Evolutionary conservation across 73 alveolate genomes (phyloP), one percentile per base, ranked within the genome.

Genomic region (Uronychia binucleata): DNA sequence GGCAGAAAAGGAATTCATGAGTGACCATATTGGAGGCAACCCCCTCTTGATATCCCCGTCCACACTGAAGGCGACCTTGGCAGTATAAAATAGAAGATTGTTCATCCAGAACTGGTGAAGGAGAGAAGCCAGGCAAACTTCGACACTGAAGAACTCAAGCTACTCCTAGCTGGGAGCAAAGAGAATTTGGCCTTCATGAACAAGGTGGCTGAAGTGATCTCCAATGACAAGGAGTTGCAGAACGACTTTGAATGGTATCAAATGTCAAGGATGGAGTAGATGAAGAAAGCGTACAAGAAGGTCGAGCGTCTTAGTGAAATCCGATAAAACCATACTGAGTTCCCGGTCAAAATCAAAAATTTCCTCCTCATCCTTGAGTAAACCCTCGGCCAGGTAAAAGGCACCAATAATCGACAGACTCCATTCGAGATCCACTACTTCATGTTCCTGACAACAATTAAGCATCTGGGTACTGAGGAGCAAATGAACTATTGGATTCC

Each of bases 401-500:
- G 59, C 0, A 82, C 74, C 31, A 83, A n/a, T 58, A 57, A 26
- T 35, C 1, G 34, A 5, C 33, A 86, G 92, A 34, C 26, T 11
- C 90, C 93, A 1, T 28, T 80, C 31, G 93, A 87, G 57, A 83
- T 90, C 26, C 88, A 80, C 58, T 80, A 81, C 75, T 67, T 75
- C 74, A 85, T 93, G 93, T 89, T 90, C 82, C 28, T 78, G 67
- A 74, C 89, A 31, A 26, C 92, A 0, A 31, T 93, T 32, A 83
- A 74, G 67, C n/a, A 78, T 57, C 81, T 89, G 32, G 94, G 91
- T 33, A 81, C 85, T 46, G 97, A 93, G 25, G 97, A 93, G 46
- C 87, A 93, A 67, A 74, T 58, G 58, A 74, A 75, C 8, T 30
- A 83, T 57, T 90, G 96, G 96, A 58, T 90, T 0, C 93, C 95